Base-by-base conservation (phyloP, 495 filamentous ascomycete species). In the Hypoxylon cercidicola region DNA sequence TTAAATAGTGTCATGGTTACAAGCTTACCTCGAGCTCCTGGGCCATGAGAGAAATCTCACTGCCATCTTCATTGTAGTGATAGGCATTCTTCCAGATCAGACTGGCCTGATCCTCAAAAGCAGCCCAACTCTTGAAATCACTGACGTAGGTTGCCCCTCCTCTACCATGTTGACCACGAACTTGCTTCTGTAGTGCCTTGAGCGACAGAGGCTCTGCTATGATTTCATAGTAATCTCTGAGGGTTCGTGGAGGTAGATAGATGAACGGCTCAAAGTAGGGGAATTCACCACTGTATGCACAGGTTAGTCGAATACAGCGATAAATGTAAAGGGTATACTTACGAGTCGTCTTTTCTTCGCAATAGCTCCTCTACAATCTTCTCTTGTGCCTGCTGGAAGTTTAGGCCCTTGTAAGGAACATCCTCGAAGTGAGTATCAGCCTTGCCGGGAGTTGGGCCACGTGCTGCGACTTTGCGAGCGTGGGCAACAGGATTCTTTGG, bases 61-160 rank as follows among this genome's bases (percentile, higher is more conserved):
- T 96, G 2, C 84, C 90, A 66, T 96, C 93, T 68, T 96, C 93
- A 66, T 97, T 97, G 75, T 93, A 97, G 25, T 87, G 84, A 48
- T 88, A 86, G 4, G 93, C 93, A 77, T 97, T 97, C 35, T 82
- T 84, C 90, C 92, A 96, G 25, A 97, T 88, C 53, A 88, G 84
- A 62, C 83, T 87, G 44, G 91, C 80, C 58, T 89, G 91, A 11
- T 90, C 85, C 74, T 93, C 91, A 58, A 97, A 94, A 3, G 85
- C 81, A 40, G 86, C 76, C 93, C 93, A 97, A 19, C 75, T 88
- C 64, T 89, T 90, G 73, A 92, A 89, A 30, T 90, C 85, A 23
- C 88, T 90, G 11, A 84, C 74, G n/a, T 84, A 86, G 1, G 89
- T 88, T 3, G 83, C 81, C 32, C 84, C 81, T 48, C 84, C 82